A percentile compares a stretch with the other conserved stretches of the same genome.
phyloP scores from a whole-genome alignment of 2,329 filamentous ascomycete species.

The Blastomyces percursus region DNA sequence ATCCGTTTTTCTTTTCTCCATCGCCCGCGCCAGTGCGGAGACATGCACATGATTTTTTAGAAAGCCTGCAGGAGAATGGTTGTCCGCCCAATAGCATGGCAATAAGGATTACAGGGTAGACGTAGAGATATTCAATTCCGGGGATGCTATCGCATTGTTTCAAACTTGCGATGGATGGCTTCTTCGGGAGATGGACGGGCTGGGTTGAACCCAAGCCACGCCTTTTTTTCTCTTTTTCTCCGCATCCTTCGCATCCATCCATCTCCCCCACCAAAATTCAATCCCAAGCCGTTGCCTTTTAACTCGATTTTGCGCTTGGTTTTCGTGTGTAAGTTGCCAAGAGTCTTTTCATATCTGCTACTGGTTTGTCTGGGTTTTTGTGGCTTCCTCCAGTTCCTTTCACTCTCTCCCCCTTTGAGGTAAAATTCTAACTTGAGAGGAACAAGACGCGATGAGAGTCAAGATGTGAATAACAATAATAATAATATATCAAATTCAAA shows the following conservation, averaged over 20 bases:
- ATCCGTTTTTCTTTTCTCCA: not conserved
- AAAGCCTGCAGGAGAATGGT: not conserved
- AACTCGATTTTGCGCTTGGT: constrained; percentile 9
- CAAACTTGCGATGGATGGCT: not conserved
- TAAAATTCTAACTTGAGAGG: too few species aligned
- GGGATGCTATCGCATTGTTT: not conserved
- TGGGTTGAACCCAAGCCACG: not conserved
- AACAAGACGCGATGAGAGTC: not conserved
- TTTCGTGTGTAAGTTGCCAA: not conserved
- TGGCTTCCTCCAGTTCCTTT: too few species aligned
- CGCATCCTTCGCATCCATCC: not conserved
- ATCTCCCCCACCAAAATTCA: constrained; percentile 1
- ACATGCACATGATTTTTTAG: not conserved
- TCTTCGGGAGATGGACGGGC: not conserved
- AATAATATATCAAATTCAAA: not conserved
- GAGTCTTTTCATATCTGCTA: too few species aligned
- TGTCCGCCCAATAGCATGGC: too few species aligned
- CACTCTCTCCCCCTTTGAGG: too few species aligned
- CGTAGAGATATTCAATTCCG: not conserved
- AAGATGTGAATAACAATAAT: not conserved
- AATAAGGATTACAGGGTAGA: too few species aligned
- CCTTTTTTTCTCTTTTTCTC: not conserved
- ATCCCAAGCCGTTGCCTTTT: constrained; percentile 12
- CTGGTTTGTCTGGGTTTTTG: too few species aligned
- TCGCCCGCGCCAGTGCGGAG: not conserved